Percentiles rank a stretch among this genome's conserved stretches.
These are phyloP conservation scores for Trypanosomatidae sp. DNA, from an alignment of 208 protist genomes.

Conservation along the genomic window DNA sequence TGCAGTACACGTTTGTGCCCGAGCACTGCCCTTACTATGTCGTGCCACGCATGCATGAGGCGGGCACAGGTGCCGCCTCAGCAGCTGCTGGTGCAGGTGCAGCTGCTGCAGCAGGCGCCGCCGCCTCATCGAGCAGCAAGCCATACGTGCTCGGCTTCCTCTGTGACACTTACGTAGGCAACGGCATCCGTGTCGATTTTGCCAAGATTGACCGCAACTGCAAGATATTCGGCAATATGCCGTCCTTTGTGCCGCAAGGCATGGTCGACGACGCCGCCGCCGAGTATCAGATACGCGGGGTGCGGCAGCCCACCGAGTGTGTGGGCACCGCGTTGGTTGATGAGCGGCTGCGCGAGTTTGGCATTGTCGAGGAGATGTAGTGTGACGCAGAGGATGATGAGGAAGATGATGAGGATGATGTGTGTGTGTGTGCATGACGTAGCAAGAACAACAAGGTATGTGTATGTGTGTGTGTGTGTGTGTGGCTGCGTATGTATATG, in stretches of 20 bases:
- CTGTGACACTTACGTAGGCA: constrained; percentile 47
- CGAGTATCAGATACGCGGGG: constrained; percentile 60
- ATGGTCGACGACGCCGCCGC: constrained; percentile 36
- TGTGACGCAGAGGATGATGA: background rate
- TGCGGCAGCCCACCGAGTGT: constrained; percentile 40
- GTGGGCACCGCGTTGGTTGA: constrained; percentile 39
- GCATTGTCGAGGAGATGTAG: constrained; percentile 2
- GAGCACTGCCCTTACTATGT: constrained; percentile 66
- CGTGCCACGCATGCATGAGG: constrained; percentile 55
- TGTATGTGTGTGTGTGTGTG: background rate
- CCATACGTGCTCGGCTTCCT: constrained; percentile 63
- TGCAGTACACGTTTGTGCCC: constrained; percentile 51
- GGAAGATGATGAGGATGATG: background rate
- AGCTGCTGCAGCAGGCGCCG: no score
- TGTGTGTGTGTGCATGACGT: background rate
- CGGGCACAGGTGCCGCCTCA: no score
- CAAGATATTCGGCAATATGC: constrained; percentile 70
- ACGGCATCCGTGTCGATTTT: constrained; percentile 62
- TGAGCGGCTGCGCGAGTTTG: constrained; percentile 55
- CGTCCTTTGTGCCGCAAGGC: constrained; percentile 27
- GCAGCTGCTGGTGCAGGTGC: no score
- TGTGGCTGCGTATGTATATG: background rate
- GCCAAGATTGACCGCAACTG: constrained; percentile 36
- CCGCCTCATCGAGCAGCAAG: constrained; percentile 19
- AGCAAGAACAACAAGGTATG: background rate